phyloP scores from a whole-genome alignment of 495 filamentous ascomycete species.

The Astrothelium macrocarpum region DNA sequence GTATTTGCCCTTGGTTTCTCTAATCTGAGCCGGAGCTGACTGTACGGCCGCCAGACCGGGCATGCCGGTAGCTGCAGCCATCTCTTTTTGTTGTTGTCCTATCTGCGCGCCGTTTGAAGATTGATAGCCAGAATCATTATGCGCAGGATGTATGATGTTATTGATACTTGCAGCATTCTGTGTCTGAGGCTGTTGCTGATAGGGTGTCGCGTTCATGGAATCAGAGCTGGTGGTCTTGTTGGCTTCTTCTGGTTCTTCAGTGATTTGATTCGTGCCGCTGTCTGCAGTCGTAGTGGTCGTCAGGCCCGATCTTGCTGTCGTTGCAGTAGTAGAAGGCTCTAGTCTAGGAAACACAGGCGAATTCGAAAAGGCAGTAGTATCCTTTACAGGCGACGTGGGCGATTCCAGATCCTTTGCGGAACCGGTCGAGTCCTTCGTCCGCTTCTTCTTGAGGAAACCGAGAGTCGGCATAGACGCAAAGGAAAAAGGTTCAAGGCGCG shows the following conservation, averaged over 20 bases:
- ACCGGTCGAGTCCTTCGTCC: constrained; percentile 64
- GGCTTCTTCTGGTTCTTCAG: neutral
- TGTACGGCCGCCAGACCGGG: constrained; percentile 20
- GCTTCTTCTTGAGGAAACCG: constrained; percentile 94
- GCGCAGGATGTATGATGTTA: constrained; percentile 44
- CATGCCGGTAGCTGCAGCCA: constrained; percentile 15
- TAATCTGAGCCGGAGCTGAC: constrained; percentile 27
- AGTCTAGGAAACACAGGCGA: constrained; percentile 17
- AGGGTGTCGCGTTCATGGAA: constrained; percentile 27
- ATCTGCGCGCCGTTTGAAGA: constrained; percentile 15
- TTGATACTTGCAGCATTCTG: constrained; percentile 15
- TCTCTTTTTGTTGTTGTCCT: neutral
- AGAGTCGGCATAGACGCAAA: constrained; percentile 54
- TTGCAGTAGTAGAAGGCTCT: neutral
- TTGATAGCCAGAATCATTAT: constrained; percentile 13
- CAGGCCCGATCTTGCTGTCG: constrained; percentile 2
- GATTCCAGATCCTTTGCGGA: constrained; percentile 29
- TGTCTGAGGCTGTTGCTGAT: constrained; percentile 23
- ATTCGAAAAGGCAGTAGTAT: constrained; percentile 6
- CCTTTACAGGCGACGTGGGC: constrained; percentile 26
- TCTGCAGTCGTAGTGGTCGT: constrained; percentile 14
- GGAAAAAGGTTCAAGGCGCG: neutral
- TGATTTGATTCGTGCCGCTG: constrained; percentile 13
- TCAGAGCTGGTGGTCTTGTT: neutral
- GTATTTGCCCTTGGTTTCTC: constrained; percentile 96